phyloP scores from a whole-genome alignment of 495 filamentous ascomycete genomes.

The Penicillium soppii region DNA sequence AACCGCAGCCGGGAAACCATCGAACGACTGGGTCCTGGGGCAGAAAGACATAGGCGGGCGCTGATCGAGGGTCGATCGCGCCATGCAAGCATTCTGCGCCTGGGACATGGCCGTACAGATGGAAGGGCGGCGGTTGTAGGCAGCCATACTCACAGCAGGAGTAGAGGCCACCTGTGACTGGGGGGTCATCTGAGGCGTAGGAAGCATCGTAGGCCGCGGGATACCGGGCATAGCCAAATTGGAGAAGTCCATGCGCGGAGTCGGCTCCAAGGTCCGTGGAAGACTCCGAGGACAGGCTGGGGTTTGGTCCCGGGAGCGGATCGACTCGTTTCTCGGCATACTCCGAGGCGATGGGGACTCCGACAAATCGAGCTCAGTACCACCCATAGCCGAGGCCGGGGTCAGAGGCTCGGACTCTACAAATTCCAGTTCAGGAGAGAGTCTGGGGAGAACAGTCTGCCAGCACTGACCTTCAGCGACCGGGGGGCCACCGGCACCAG shows the following conservation, averaged over 20 bases:
- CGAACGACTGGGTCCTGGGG: conserved; percentile 51
- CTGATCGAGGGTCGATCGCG: conserved; percentile 61
- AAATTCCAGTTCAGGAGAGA: conserved; percentile 65
- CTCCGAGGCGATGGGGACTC: conserved; percentile 40
- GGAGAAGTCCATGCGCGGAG: conserved; percentile 30
- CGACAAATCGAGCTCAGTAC: conserved; percentile 29
- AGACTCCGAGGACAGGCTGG: conserved; percentile 44
- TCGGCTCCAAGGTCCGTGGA: conserved; percentile 62
- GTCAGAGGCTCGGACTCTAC: conserved; percentile 35
- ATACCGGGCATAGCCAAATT: conserved; percentile 47
- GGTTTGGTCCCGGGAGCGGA: conserved; percentile 39
- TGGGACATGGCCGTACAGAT: conserved; percentile 82
- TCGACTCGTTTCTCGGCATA: conserved; percentile 19
- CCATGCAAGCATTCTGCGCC: conserved; percentile 61
- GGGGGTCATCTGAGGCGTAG: conserved; percentile 81
- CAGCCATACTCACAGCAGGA: conserved; percentile 83
- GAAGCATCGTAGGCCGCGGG: conserved; percentile 64
- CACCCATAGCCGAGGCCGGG: conserved; percentile 26
- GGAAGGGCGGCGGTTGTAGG: conserved; percentile 56
- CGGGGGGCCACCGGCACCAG: conserved; percentile 42
- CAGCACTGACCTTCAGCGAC: conserved; percentile 54
- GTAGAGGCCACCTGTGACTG: conserved; percentile 70
- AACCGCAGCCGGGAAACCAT: conserved; percentile 49
- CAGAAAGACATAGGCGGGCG: conserved; percentile 48
- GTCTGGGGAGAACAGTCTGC: conserved; percentile 71